Evolutionary conservation across 805 yeast genomes (phyloP).

Genomic region (Starmerella vaccinii): DNA sequence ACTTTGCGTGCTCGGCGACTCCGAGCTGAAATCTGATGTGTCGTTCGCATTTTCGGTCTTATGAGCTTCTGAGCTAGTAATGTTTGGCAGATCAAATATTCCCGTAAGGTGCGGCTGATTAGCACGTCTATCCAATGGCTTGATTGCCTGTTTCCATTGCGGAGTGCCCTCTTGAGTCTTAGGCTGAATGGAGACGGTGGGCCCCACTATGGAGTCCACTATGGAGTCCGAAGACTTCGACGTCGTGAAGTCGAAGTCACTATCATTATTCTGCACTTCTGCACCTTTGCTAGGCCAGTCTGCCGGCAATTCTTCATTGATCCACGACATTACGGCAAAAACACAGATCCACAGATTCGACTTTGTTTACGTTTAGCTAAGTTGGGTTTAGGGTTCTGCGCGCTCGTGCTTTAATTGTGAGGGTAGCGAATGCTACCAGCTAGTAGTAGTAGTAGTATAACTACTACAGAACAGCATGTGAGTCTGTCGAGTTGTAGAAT

Average conservation of each 20-base stretch:
- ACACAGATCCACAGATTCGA: not conserved
- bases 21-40: slow-evolving; percentile 2
- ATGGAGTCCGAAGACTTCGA: slow-evolving; percentile 12
- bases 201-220: slow-evolving; percentile 10
- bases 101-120: slow-evolving; percentile 8
- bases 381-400: not conserved
- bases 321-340: slow-evolving; percentile 19
- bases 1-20: not conserved
- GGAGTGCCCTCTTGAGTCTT: slow-evolving; percentile 5
- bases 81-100: slow-evolving; percentile 4
- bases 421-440: no score
- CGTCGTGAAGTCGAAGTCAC: slow-evolving; percentile 11
- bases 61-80: not conserved
- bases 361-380: slow-evolving; percentile 6
- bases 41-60: not conserved
- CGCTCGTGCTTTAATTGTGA: no score
- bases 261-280: not conserved
- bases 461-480: no score
- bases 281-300: slow-evolving; percentile 20
- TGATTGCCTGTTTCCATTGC: slow-evolving; percentile 20
- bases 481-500: not conserved
- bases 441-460: no score
- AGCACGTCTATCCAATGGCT: not conserved
- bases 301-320: slow-evolving; percentile 20
- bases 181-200: slow-evolving; percentile 21